Base-by-base conservation (phyloP, 192 early-diverging fungal species). In the Umbelopsis isabellina region DNA sequence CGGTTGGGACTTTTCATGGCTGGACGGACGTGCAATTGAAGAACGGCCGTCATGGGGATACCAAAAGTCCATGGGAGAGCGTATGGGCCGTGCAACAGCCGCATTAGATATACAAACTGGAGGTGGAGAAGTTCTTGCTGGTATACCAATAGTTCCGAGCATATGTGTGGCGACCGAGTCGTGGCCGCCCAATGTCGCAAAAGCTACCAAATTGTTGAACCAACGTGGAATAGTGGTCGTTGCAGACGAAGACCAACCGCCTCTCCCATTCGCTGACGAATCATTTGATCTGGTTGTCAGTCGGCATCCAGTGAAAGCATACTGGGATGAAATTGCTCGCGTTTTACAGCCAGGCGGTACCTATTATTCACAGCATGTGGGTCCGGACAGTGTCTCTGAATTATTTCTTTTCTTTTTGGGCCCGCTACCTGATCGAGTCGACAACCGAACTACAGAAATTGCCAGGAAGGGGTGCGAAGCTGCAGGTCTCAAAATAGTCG, bases 251-350 rank as follows among this genome's bases (percentile, higher is more conserved):
- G 45, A 66, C 20, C 18, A 65, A 27, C 44, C n/a, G 6, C 53
- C 73, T 45, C 67, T 77, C n/a, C 75, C 75, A 0, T 61, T 77
- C 46, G 61, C 65, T 12, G 67, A 77, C 51, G 35, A 25, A 33
- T 48, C 64, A n/a, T 77, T 77, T 77, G 71, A 77, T 68, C 58
- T 77, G 7, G 67, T 77, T 27, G 71, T 77, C 35, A 72, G 61
- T 33, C 70, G 75, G 21, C 75, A 77, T 45, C 16, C 25, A 18
- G 35, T 20, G 13, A 65, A 50, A 65, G 70, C 49, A 4, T 65
- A 50, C 15, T 72, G 70, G 61, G 16, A 68, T 61, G 66, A 77
- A 68, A 61, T 77, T 65, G 35, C 50, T 68, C 70, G 75, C 4
- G 66, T 72, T 2, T 55, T 77, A 27, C 37, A 69, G 37, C 61